Percentiles rank a stretch among this genome's conserved stretches.
These are phyloP conservation scores for Hibiscus mutabilis DNA, from an alignment of 345 rosid genomes.

Conservation along the genomic window DNA sequence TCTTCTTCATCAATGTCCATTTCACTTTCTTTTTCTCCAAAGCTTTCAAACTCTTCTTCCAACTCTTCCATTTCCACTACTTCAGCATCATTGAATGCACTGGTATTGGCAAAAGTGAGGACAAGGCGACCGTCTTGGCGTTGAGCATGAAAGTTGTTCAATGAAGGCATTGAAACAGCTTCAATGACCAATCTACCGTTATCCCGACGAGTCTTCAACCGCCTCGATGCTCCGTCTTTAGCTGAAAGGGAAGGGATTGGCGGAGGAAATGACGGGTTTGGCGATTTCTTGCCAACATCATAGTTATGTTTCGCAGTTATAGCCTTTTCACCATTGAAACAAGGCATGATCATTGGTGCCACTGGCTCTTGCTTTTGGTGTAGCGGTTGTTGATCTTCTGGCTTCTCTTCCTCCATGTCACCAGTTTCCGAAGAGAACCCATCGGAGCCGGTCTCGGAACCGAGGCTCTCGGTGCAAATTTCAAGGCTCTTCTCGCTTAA, in stretches of 20 bases:
- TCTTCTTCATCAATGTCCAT: slow-evolving; percentile 15
- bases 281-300: slow-evolving; percentile 18
- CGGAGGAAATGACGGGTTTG: slow-evolving; percentile 54
- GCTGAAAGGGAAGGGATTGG: slow-evolving; percentile 60
- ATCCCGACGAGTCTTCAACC: slow-evolving; percentile 66
- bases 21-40: background rate
- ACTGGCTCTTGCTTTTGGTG: slow-evolving; percentile 9
- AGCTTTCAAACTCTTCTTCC: slow-evolving; percentile 15
- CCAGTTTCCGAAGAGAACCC: slow-evolving; percentile 62
- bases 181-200: slow-evolving; percentile 87
- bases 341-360: background rate
- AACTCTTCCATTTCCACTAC: slow-evolving; percentile 22
- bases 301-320: slow-evolving; percentile 14
- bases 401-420: slow-evolving; percentile 39
- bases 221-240: slow-evolving; percentile 45
- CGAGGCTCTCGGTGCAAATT: slow-evolving; percentile 94
- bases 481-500: slow-evolving; percentile 71
- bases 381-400: slow-evolving; percentile 13
- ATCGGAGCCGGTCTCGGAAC: slow-evolving; percentile 94
- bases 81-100: background rate
- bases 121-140: slow-evolving; percentile 90
- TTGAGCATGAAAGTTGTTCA: slow-evolving; percentile 59
- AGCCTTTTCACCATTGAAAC: slow-evolving; percentile 19
- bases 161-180: slow-evolving; percentile 70
- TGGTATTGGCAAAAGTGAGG: slow-evolving; percentile 43